phyloP scores from a whole-genome alignment of 2,329 filamentous ascomycete genomes.

The Ceratocystis variospora region DNA sequence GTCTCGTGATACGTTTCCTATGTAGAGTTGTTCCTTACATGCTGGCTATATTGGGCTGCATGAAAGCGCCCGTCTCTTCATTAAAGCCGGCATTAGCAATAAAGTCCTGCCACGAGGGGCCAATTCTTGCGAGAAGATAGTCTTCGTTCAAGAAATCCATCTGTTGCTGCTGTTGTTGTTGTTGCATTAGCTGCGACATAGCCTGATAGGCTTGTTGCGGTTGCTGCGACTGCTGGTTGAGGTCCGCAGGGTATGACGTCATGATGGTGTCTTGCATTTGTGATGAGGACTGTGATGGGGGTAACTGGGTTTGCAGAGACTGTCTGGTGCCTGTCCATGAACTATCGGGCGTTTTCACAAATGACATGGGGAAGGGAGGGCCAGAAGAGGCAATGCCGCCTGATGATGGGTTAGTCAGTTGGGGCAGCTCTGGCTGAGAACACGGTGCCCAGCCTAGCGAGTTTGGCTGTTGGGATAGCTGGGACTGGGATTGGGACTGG shows the following conservation, averaged over 20 bases:
- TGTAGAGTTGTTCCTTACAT: neutral
- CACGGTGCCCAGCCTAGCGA: slow-evolving; percentile 2
- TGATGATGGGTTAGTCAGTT: neutral
- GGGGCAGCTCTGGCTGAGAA: slow-evolving; percentile 4
- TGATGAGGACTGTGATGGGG: neutral
- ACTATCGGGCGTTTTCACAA: neutral
- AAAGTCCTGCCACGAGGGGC: slow-evolving; percentile 23
- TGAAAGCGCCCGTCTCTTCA: slow-evolving; percentile 17
- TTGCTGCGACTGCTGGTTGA: slow-evolving; percentile 10
- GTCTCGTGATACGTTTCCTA: neutral
- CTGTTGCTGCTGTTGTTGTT: slow-evolving; percentile 11
- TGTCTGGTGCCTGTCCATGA: neutral
- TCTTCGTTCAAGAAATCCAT: slow-evolving; percentile 13
- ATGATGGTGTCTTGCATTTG: neutral
- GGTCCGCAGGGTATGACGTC: neutral
- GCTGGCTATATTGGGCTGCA: slow-evolving; percentile 7
- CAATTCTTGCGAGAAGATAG: slow-evolving; percentile 21
- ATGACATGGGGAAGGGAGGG: neutral
- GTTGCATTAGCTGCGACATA: neutral
- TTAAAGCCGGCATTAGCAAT: slow-evolving; percentile 25
- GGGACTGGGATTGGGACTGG: neutral
- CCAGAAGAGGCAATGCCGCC: neutral
- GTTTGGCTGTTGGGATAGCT: neutral
- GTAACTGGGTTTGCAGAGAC: neutral
- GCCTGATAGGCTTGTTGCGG: slow-evolving; percentile 15